phyloP scores from a whole-genome alignment of 2,329 filamentous ascomycete genomes.

The Niveomyces coronatus region DNA sequence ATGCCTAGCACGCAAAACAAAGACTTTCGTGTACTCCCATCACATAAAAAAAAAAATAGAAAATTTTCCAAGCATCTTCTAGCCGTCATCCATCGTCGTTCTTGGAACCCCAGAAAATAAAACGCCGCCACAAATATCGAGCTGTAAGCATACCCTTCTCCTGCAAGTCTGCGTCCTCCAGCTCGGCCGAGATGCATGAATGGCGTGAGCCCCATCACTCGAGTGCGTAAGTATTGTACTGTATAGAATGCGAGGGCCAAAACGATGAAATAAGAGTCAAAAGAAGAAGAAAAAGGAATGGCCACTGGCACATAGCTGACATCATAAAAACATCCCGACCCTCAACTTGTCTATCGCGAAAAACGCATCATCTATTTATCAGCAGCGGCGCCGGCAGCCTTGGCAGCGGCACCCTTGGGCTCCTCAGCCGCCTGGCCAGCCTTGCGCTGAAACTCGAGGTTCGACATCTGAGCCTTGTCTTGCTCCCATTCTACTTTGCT shows the following conservation, averaged over 20 bases:
- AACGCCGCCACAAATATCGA: conserved; percentile 8
- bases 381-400: conserved; percentile 9
- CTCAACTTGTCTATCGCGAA: neutral
- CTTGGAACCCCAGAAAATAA: conserved; percentile 4
- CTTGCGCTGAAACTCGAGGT: conserved; percentile 34
- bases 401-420: conserved; percentile 7
- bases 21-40: no score
- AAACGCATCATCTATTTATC: conserved; percentile 3
- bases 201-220: neutral
- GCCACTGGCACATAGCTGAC: neutral
- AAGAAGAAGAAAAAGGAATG: conserved; percentile 12
- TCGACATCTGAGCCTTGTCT: conserved; percentile 71
- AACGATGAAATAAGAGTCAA: conserved; percentile 1
- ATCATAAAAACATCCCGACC: neutral
- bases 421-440: conserved; percentile 5
- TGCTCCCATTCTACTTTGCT: conserved; percentile 76
- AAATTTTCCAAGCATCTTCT: conserved; percentile 5
- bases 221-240: conserved; percentile 8
- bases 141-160: conserved; percentile 4
- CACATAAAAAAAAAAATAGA: no score
- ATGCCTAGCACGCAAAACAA: no score
- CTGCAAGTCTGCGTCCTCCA: neutral
- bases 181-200: conserved; percentile 10
- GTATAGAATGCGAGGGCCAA: conserved; percentile 8
- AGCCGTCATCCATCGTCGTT: conserved; percentile 2